These are phyloP conservation scores for Exophiala alcalophila DNA, from an alignment of 2,329 filamentous ascomycete genomes.

Conservation along the genomic window DNA sequence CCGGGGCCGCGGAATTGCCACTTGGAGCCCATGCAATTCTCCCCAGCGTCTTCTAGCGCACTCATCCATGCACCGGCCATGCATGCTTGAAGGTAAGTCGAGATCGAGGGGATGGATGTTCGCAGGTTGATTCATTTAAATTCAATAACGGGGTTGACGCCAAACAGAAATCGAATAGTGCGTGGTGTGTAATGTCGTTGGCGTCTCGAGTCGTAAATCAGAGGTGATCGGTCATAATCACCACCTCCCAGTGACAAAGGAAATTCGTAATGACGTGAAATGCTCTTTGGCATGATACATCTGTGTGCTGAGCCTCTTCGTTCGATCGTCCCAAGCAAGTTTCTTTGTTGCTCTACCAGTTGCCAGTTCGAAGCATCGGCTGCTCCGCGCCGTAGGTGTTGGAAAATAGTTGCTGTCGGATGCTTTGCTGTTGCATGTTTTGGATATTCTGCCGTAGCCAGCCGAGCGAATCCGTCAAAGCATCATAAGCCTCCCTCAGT, in stretches of 20 bases:
- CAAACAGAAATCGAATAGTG: neutral
- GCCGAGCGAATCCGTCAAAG: conserved; percentile 69
- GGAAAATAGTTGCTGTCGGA: conserved; percentile 56
- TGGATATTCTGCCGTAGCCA: conserved; percentile 63
- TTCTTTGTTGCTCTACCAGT: conserved; percentile 17
- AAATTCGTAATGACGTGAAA: conserved; percentile 21
- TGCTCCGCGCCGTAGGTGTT: conserved; percentile 54
- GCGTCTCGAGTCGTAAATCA: conserved; percentile 18
- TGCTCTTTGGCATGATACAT: conserved; percentile 12
- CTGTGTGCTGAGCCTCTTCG: conserved; percentile 6
- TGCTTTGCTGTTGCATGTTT: conserved; percentile 36
- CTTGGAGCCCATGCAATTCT: too few species aligned
- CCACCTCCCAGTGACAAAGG: conserved; percentile 16
- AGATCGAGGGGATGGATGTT: too few species aligned
- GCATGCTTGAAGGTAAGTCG: too few species aligned
- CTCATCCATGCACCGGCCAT: too few species aligned
- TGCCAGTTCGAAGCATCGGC: conserved; percentile 26
- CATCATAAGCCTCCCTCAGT: conserved; percentile 73
- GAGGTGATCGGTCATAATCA: too few species aligned
- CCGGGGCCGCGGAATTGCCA: too few species aligned
- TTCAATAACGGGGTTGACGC: too few species aligned
- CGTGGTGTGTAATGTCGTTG: conserved; percentile 1
- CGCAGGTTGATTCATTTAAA: neutral
- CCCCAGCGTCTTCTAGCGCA: too few species aligned
- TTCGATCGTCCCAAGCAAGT: neutral